These are phyloP conservation scores for Podospora australis DNA, from an alignment of 495 filamentous ascomycete genomes.

Conservation along the genomic window DNA sequence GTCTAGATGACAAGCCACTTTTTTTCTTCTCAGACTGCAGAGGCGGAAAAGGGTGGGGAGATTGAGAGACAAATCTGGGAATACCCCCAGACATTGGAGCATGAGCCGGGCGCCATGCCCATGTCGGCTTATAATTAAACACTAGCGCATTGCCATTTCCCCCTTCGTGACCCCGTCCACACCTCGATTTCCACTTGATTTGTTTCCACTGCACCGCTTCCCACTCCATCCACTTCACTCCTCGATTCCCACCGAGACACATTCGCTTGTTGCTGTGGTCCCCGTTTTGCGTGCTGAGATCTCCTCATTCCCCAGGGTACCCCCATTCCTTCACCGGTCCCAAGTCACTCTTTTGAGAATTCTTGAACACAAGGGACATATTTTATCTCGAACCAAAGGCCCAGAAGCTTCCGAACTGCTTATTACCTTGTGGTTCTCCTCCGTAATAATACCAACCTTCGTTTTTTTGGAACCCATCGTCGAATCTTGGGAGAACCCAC, in stretches of 20 bases:
- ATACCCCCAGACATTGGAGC: background rate
- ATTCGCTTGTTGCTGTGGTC: constrained; percentile 4
- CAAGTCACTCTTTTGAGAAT: background rate
- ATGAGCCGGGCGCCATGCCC: constrained; percentile 7
- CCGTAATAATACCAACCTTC: background rate
- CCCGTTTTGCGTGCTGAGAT: background rate
- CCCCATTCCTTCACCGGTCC: background rate
- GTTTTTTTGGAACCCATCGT: too few species aligned
- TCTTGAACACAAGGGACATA: too few species aligned
- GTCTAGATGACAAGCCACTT: too few species aligned
- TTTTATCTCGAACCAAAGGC: too few species aligned
- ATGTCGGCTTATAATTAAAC: constrained; percentile 4
- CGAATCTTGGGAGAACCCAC: too few species aligned
- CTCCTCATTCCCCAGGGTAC: background rate
- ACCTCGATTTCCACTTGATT: background rate
- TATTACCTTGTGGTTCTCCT: too few species aligned
- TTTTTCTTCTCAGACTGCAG: too few species aligned
- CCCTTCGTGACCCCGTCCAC: background rate
- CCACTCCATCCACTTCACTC: background rate
- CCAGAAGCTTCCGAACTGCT: too few species aligned
- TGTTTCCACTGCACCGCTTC: background rate
- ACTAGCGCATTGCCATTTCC: constrained; percentile 10
- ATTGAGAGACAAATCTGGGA: background rate
- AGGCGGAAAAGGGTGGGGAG: background rate
- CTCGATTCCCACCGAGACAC: constrained; percentile 1